Base-by-base conservation (phyloP, 2,329 filamentous ascomycete genomes). In the Cladorrhinum sp. region DNA sequence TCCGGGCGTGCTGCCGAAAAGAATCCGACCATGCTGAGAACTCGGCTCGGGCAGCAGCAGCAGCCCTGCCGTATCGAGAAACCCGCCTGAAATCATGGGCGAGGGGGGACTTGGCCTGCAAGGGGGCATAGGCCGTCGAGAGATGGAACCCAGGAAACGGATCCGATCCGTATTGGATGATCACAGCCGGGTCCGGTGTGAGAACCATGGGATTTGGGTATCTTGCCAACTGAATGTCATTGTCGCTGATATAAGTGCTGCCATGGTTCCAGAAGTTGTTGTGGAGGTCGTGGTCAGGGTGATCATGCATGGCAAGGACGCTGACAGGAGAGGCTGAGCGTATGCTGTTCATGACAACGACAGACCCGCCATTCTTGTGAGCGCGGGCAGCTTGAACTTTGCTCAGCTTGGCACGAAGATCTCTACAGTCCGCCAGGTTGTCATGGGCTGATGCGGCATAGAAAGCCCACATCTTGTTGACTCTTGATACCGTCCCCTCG, bases 91-190 rank as follows among this genome's bases (percentile, higher is more conserved):
- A 4, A 30, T 30, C 26, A 30, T 30, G 26, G 4, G 26, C 26
- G 26, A 30, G 26, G 26, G 26, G 26, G 26, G 77, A 80, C 1
- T 63, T 59, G 2, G 73, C 66, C 0, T 70, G 61, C 2, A 80
- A 69, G 0, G 74, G 66, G 1, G 73, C 72, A 64, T 75, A 79
- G 3, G 77, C 80, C 0, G 76, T 72, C 2, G 81, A 79, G 16
- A 86, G 74, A 68, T 87, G 84, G 59, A 82, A 87, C 1, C 83
- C 80, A 7, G 79, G 65, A 1, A 84, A 63, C 0, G 85, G 84
- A 62, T 86, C 74, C 1, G 74, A 77, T 0, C 73, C 77, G 63
- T 81, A 80, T 60, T 84, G 78, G 26, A 86, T 70, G 2, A 73
- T 63, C 1, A 73, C 62, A 2, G 69, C 62, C 0, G 74, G 74